phyloP scores from a whole-genome alignment of 179 eudicot species.

The Heliamphora pulchella region DNA sequence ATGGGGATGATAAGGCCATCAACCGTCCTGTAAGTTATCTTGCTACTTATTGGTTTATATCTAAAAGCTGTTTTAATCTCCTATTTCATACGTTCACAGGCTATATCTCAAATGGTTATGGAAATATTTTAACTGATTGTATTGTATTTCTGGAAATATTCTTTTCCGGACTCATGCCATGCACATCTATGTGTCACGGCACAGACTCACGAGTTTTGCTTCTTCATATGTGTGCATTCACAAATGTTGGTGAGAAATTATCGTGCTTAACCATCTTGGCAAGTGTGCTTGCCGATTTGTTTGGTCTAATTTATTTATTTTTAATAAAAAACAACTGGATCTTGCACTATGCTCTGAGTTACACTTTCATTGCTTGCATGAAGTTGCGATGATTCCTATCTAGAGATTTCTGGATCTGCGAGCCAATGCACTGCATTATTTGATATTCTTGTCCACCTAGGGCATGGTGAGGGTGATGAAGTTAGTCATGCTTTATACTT shows the following conservation, averaged over 20 bases:
- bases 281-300: background rate
- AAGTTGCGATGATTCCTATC: background rate
- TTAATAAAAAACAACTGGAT: background rate
- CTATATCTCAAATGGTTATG: background rate
- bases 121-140: background rate
- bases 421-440: background rate
- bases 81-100: background rate
- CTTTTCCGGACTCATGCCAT: no score
- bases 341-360: background rate
- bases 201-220: no score
- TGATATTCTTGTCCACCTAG: background rate
- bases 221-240: background rate
- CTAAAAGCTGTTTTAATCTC: background rate
- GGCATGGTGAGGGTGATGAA: background rate
- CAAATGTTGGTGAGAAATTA: background rate
- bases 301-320: background rate
- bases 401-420: constrained; percentile 1
- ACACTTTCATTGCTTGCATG: background rate
- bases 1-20: constrained; percentile 57
- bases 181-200: no score
- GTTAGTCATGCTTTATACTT: constrained; percentile 8
- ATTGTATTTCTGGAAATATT: background rate
- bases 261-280: background rate
- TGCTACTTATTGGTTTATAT: background rate
- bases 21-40: constrained; percentile 54